These are phyloP conservation scores for Leccinum boreale DNA, from an alignment of 768 basidiomycete species.

Conservation along the genomic window DNA sequence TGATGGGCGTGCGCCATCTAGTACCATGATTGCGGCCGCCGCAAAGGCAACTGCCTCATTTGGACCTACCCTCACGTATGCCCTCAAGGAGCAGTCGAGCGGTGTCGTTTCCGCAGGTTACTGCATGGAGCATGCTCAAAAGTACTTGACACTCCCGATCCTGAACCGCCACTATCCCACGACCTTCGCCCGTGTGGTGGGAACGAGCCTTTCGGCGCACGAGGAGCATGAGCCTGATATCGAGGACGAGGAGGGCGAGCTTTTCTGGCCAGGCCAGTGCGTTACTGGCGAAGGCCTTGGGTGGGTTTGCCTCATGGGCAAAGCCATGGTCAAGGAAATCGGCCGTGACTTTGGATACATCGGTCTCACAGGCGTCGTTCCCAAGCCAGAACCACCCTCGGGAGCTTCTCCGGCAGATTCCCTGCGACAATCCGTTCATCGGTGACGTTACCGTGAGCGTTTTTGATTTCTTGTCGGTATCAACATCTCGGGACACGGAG, in stretches of 20 bases:
- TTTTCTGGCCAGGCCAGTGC: slow-evolving; percentile 80
- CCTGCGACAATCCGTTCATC: slow-evolving; percentile 32
- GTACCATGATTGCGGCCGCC: slow-evolving; percentile 29
- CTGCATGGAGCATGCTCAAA: slow-evolving; percentile 47
- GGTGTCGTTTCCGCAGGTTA: slow-evolving; percentile 43
- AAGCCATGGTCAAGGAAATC: slow-evolving; percentile 82
- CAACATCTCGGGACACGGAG: slow-evolving; percentile 24
- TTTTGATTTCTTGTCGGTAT: slow-evolving; percentile 31
- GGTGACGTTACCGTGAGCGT: slow-evolving; percentile 18
- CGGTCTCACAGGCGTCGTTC: slow-evolving; percentile 70
- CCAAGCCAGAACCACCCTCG: slow-evolving; percentile 51
- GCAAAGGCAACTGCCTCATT: slow-evolving; percentile 30
- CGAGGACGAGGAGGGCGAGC: slow-evolving; percentile 81
- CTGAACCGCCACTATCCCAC: slow-evolving; percentile 70
- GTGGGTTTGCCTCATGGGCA: slow-evolving; percentile 86
- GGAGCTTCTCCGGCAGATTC: slow-evolving; percentile 30
- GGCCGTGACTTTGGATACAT: slow-evolving; percentile 72
- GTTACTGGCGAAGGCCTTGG: slow-evolving; percentile 75
- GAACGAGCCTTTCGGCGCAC: slow-evolving; percentile 53
- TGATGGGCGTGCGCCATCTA: slow-evolving; percentile 29
- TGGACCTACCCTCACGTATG: slow-evolving; percentile 24
- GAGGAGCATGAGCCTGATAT: slow-evolving; percentile 82
- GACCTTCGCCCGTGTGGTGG: slow-evolving; percentile 72
- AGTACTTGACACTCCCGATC: slow-evolving; percentile 59
- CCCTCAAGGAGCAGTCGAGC: slow-evolving; percentile 28